These are phyloP conservation scores for Trichoderma citrinoviride DNA, from an alignment of 2,329 filamentous ascomycete species.

Conservation along the genomic window DNA sequence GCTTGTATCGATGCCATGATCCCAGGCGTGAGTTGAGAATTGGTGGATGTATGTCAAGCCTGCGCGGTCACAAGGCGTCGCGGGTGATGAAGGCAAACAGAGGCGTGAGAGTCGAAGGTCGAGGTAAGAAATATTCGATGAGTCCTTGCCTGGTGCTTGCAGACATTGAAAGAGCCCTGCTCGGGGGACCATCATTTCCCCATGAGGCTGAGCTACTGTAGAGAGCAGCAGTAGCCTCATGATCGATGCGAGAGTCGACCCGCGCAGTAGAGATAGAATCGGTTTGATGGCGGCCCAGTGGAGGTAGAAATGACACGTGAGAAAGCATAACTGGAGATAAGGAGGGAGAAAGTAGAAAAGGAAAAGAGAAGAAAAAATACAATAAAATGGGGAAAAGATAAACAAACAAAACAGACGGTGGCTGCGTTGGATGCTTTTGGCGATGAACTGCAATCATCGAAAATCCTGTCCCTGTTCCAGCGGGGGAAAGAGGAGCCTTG, in stretches of 20 bases:
- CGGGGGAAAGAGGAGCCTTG: conserved; percentile 55
- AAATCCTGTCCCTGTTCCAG: conserved; percentile 45
- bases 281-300: conserved; percentile 10
- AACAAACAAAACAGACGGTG: conserved; percentile 25
- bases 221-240: conserved; percentile 11
- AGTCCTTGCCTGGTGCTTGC: conserved; percentile 7
- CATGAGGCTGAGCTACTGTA: neutral
- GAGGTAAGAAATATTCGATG: conserved; percentile 2
- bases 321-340: conserved; percentile 25
- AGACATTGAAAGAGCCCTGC: conserved; percentile 10
- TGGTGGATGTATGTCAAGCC: conserved; percentile 9
- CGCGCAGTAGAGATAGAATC: conserved; percentile 19
- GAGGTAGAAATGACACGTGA: conserved; percentile 27
- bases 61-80: conserved; percentile 6
- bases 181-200: neutral
- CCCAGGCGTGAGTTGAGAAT: conserved; percentile 9
- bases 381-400: conserved; percentile 28
- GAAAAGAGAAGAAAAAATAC: neutral
- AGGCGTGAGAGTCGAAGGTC: neutral
- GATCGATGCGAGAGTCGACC: conserved; percentile 17
- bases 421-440: conserved; percentile 29
- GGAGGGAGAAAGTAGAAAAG: conserved; percentile 27
- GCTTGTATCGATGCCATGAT: conserved; percentile 6
- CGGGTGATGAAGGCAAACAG: neutral
- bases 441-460: conserved; percentile 39